Percentiles rank a stretch among this genome's conserved stretches.
phyloP scores from a whole-genome alignment of 1,284 basidiomycete species.

The Cerrena zonata region DNA sequence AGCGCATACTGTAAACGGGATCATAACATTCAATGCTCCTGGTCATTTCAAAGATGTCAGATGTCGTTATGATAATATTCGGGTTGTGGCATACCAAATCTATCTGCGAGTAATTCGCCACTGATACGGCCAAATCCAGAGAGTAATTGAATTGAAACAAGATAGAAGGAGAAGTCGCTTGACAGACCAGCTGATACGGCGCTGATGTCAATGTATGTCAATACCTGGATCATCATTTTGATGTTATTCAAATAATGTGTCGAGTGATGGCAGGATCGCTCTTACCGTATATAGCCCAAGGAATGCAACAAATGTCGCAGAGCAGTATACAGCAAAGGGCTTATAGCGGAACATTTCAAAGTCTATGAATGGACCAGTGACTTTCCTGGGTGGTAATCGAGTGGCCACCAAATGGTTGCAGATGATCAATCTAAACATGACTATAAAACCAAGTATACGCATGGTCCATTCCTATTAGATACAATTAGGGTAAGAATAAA shows the following conservation, averaged over 20 bases:
- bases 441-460: conserved; percentile 51
- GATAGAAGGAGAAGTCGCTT: conserved; percentile 37
- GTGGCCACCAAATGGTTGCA: conserved; percentile 44
- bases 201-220: conserved; percentile 21
- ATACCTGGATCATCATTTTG: neutral
- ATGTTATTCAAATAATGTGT: neutral
- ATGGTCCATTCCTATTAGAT: conserved; percentile 57
- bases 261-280: neutral
- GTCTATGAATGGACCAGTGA: conserved; percentile 47
- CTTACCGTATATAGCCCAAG: conserved; percentile 54
- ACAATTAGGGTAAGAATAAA: neutral
- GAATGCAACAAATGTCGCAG: conserved; percentile 42
- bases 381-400: conserved; percentile 44
- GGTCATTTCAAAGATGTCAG: neutral
- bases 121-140: conserved; percentile 35
- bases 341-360: conserved; percentile 41
- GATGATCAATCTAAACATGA: conserved; percentile 36
- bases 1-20: conserved; percentile 44
- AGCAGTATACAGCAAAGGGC: conserved; percentile 39
- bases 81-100: conserved; percentile 24
- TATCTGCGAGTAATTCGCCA: conserved; percentile 37
- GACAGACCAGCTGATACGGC: conserved; percentile 34
- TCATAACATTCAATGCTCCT: conserved; percentile 51
- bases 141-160: conserved; percentile 43
- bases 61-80: no score